Evolutionary conservation across 2,329 filamentous ascomycete genomes (phyloP).

Genomic region (Penicillium sp.): DNA sequence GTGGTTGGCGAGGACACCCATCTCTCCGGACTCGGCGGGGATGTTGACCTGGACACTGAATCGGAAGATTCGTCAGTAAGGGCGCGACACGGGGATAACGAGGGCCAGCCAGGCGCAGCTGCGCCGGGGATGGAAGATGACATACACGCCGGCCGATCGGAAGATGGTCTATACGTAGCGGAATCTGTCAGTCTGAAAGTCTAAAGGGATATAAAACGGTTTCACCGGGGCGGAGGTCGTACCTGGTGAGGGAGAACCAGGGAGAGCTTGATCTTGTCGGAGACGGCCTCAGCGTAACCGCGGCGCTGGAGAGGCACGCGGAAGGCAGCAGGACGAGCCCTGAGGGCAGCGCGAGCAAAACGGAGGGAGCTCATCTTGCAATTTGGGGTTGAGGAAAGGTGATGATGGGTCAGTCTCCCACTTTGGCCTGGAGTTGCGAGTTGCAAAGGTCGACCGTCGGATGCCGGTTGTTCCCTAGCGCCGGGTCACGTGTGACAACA

Average conservation of each 20-base stretch:
- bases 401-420: constrained; percentile 38
- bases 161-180: constrained; percentile 63
- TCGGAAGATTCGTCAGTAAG: constrained; percentile 64
- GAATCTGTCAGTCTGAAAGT: constrained; percentile 29
- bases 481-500: constrained; percentile 34
- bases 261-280: constrained; percentile 98
- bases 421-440: constrained; percentile 37
- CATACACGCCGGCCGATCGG: constrained; percentile 73
- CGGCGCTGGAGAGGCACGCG: constrained; percentile 79
- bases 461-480: constrained; percentile 47
- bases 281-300: constrained; percentile 86
- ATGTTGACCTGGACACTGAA: constrained; percentile 94
- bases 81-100: constrained; percentile 24
- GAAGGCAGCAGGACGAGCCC: constrained; percentile 78
- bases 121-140: constrained; percentile 28
- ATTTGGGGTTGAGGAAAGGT: constrained; percentile 37
- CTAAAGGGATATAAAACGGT: constrained; percentile 7
- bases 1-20: constrained; percentile 99
- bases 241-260: constrained; percentile 98
- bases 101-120: constrained; percentile 19
- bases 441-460: constrained; percentile 46
- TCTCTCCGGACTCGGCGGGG: constrained; percentile 95
- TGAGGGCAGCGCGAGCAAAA: constrained; percentile 86
- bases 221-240: constrained; percentile 51
- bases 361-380: constrained; percentile 87